Conservation (phyloP, 2,329 filamentous ascomycete species). For the Trichoderma guizhouense region DNA sequence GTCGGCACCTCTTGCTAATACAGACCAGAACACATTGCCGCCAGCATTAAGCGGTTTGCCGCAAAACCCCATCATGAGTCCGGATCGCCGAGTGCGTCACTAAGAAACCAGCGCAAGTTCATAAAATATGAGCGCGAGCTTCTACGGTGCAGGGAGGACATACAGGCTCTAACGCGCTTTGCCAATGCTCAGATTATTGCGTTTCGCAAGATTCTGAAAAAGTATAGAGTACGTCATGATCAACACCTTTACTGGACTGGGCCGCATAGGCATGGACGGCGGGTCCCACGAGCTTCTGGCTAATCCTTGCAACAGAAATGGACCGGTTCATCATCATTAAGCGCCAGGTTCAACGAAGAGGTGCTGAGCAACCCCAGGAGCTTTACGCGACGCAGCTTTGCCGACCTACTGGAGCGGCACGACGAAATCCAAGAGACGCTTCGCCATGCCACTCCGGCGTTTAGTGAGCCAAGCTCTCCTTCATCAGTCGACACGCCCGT, state of each 20-base stretch:
- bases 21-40: conserved; percentile 47
- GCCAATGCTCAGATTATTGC: conserved; percentile 69
- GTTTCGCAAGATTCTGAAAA: conserved; percentile 81
- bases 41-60: conserved; percentile 46
- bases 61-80: conserved; percentile 38
- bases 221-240: conserved; percentile 60
- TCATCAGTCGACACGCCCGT: conserved; percentile 27
- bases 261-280: neutral
- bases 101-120: conserved; percentile 50
- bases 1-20: neutral
- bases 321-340: conserved; percentile 68
- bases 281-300: neutral
- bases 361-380: conserved; percentile 65
- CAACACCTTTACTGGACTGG: neutral
- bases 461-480: conserved; percentile 41
- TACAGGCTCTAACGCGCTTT: conserved; percentile 67
- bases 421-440: conserved; percentile 49
- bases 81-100: conserved; percentile 31
- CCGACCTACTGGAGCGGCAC: conserved; percentile 47
- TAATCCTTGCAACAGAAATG: conserved; percentile 59
- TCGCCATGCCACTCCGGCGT: conserved; percentile 42
- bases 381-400: conserved; percentile 67
- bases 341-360: conserved; percentile 62
- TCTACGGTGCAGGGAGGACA: conserved; percentile 64
- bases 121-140: conserved; percentile 53